Evolutionary conservation across 202 grass and related monocot genomes (phyloP), one percentile per base, ranked within the genome.

Genomic region (Panicum virgatum): DNA sequence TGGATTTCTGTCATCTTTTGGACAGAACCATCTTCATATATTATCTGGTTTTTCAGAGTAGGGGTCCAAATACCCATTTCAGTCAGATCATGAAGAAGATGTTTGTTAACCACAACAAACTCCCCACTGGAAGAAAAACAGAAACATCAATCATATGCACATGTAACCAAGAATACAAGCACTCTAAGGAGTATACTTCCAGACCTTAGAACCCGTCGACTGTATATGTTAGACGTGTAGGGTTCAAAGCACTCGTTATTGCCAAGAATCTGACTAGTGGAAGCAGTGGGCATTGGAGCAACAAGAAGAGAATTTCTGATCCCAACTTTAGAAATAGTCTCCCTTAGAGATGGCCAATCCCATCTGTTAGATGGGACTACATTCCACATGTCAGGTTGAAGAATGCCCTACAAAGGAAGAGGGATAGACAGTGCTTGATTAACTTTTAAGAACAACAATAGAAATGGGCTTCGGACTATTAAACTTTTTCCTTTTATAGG

Each of bases 221-320:
- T 93, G 72, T 98, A 98, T 59, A 98, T 98, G 73, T 98, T 98
- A 19, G 96, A 98, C 9, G 96, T 98, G 73, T 98, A 98, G 53
- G 96, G 96, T 70, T 98, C 96, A 72, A 98, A 98, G 40, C 96
- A 98, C 75, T 98, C 96, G 4, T 98, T 98, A 46, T 98, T 98
- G 76, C 96, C 96, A 80, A 98, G 92, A 91, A 98, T 98, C 65
- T 98, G 96, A 79, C 96, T 98, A 64, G 96, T 98, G 57, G 96
- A 98, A 84, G 96, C 96, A 83, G 92, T 98, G 20, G 96, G 96
- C 96, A 98, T 98, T 47, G 96, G 96, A 84, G 96, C 96, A 66
- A 98, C 80, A 77, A 98, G 92, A 86, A 98, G 96, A 16, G 96
- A 98, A 64, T 98, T 98, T 77, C 96, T 90, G 40, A 95, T 47